Evolutionary conservation across 306 rosid species (phyloP), one percentile per base, ranked within the genome.

Genomic region (Rosa lucieae): DNA sequence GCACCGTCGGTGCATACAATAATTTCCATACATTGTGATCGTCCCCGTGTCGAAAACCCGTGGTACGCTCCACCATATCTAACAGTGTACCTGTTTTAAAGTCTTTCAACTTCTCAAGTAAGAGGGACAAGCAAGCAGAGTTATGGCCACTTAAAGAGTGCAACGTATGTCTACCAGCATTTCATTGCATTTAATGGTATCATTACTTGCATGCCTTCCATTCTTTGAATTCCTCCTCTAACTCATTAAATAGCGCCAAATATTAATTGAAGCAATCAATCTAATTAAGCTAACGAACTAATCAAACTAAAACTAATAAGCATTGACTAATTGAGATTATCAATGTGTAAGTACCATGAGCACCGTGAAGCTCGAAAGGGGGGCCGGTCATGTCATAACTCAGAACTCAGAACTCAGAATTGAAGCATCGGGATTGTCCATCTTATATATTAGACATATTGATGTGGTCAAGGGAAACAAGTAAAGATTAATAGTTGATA

Each of bases 131-230:
- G 13, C 17, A 74, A 1, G 4, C 56, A 40, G 67, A 63, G 69
- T 39, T 39, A 55, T 74, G 67, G 51, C 12, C 63, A 66, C 26
- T 73, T 73, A 15, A 80, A 74, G 62, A 20, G 70, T 55, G 32
- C 8, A 7, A 56, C 0, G 18, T 20, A 5, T 37, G 48, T 76
- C 69, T 40, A 59, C 77, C 73, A 12, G 10, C 4, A 70, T 51
- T 70, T 82, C 32, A 51, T 29, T 20, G 81, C 81, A 82, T 70
- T 82, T 5, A 82, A 37, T 82, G 63, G 67, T 10, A 39, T 61
- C 81, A 70, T 69, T 51, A 47, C 61, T 70, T 82, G 76, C 84
- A 67, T 71, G 73, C 73, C 10, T 63, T 61, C 72, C 20, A 59
- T 40, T 74, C 74, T 46, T 72, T 70, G 59, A 82, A 61, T 77